A percentile compares a stretch with the other conserved stretches of the same genome.
phyloP scores from a whole-genome alignment of 495 filamentous ascomycete species.

The Aspergillus bridgeri region DNA sequence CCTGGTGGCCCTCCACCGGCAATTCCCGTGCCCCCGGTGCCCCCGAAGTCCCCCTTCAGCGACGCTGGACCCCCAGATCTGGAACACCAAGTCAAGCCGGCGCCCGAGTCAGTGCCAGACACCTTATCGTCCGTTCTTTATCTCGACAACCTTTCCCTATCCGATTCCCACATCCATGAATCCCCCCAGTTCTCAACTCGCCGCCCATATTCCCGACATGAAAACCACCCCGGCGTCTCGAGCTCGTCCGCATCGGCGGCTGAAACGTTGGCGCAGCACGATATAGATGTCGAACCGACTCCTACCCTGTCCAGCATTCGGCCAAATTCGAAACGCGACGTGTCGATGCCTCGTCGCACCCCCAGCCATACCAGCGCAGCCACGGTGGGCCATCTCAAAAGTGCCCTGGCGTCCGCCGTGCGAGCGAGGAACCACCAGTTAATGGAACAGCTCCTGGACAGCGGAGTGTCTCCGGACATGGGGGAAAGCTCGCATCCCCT shows the following conservation, averaged over 20 bases:
- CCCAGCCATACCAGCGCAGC: conserved; percentile 9
- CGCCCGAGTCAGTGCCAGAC: conserved; percentile 9
- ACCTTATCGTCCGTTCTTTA: conserved; percentile 21
- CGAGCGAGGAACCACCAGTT: conserved; percentile 41
- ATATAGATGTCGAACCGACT: not conserved
- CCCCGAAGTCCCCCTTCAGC: conserved; percentile 10
- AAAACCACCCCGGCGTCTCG: not conserved
- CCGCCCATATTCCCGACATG: not conserved
- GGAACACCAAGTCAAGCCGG: not conserved
- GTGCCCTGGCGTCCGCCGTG: conserved; percentile 27
- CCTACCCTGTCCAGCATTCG: not conserved
- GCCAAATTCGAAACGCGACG: not conserved
- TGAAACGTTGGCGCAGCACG: conserved; percentile 1
- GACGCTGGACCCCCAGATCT: conserved; percentile 5
- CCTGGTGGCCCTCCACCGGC: conserved; percentile 1
- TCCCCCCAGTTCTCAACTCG: not conserved
- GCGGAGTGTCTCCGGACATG: conserved; percentile 46
- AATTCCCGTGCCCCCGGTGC: conserved; percentile 14
- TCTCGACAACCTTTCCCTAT: conserved; percentile 13
- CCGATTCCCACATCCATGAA: conserved; percentile 1
- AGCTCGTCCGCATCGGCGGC: conserved; percentile 6
- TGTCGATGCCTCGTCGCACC: conserved; percentile 8
- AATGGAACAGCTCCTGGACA: conserved; percentile 50
- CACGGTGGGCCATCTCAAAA: conserved; percentile 2
- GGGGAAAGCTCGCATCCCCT: conserved; percentile 34